Evolutionary conservation across 2,329 filamentous ascomycete genomes (phyloP), one percentile per base, ranked within the genome.

Genomic region (Exophiala bonariae): DNA sequence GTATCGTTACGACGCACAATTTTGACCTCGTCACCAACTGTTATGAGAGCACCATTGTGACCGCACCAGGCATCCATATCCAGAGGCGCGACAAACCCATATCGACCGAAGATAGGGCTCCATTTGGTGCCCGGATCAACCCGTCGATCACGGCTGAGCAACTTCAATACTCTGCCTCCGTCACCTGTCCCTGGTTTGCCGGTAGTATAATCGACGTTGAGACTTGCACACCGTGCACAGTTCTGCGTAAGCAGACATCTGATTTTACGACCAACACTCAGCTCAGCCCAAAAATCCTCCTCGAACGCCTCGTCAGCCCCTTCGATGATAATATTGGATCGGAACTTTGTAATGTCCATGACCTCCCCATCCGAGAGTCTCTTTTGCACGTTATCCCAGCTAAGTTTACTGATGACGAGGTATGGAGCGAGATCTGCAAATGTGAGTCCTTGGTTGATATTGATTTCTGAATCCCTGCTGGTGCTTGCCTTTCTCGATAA

Each of bases 1-100:
- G 81, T 72, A 16, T 65, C 57, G 38, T 74, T 75, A 37, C 73
- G 69, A 57, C 68, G 73, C 7, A 71, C 72, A 38, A 85, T 76
- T 19, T 63, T 59, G 49, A 85, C 74, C 36, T 75, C 67, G 63
- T 86, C 77, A 2, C 82, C 81, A 26, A 85, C 73, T 2, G 63
- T 64, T 38, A 85, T 65, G 36, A 60, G 57, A n/a, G 64, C 59
- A 13, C 63, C 64, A 26, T 62, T 61, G 8, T 62, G 65, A 16
- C 57, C 61, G n/a, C 56, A 58, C 4, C 44, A 44, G 9, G 50
- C 45, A 31, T 41, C 49, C 17, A n/a, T n/a, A n/a, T n/a, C n/a
- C n/a, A n/a, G n/a, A n/a, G n/a, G n/a, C n/a, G n/a, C n/a, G n/a
- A n/a, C n/a, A n/a, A 52, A 54, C 14, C 51, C 51, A 52, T 54